Evolutionary conservation across 805 yeast genomes (phyloP), one percentile per base, ranked within the genome.

Genomic region (Metschnikowia peoriensis): DNA sequence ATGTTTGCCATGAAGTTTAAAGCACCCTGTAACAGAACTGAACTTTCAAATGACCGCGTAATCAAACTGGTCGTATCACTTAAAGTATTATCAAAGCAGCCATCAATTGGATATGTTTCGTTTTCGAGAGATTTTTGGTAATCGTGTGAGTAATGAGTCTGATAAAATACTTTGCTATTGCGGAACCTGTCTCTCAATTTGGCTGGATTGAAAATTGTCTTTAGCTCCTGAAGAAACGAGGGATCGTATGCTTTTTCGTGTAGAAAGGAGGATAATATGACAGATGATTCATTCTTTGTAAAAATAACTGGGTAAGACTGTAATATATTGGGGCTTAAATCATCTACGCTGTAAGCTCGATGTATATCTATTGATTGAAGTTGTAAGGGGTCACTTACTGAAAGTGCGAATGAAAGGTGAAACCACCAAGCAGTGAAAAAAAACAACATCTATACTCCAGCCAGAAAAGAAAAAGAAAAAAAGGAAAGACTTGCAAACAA

Each of bases 41-140:
- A 14, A 28, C 29, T 45, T 34, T 44, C 47, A 35, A 41, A 50
- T 11, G 53, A 39, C 4, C 53, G 49, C 5, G 52, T 27, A 11
- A 59, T 46, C 6, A 47, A 29, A 46, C 59, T 55, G 15, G 47
- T 34, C 2, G 62, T 57, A n/a, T 56, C 57, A 17, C 57, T 53
- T 14, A 29, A 37, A 7, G 48, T 41, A 34, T 59, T 59, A 41
- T 57, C 61, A 9, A 57, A 46, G 37, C 62, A 59, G 2, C 56
- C 59, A 6, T 52, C 51, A 1, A 57, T 7, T 2, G 56, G 58
- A 11, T 47, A 39, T 27, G 46, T 41, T 15, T 50, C 53, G 6
- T 37, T 29, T 17, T 35, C 28, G n/a, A 46, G 40, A 9, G 7
- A 14, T 14, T 29, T 39, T 9, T 28, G 40, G 9, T 22, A 22